Percentiles rank a stretch among this genome's conserved stretches.
Evolutionary conservation across 2,329 filamentous ascomycete species (phyloP).

Genomic region (Pleomassaria siparia): DNA sequence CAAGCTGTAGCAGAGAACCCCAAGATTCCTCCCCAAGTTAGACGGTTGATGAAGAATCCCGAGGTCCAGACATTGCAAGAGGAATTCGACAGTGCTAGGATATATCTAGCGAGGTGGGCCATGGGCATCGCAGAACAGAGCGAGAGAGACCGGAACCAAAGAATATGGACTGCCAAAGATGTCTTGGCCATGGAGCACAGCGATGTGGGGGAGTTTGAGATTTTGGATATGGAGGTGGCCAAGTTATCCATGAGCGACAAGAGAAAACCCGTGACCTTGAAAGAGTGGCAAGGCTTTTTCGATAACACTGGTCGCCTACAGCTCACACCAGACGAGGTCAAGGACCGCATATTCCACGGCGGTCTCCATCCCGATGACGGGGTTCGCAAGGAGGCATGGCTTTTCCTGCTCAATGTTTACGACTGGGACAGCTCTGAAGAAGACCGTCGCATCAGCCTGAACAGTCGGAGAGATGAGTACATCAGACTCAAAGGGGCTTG

Average conservation of each 20-base stretch:
- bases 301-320: constrained; percentile 75
- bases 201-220: constrained; percentile 92
- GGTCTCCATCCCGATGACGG: constrained; percentile 87
- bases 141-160: constrained; percentile 78
- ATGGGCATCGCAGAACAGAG: constrained; percentile 99
- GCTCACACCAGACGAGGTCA: constrained; percentile 86
- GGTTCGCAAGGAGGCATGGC: constrained; percentile 93
- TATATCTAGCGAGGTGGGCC: constrained; percentile 95
- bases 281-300: constrained; percentile 93
- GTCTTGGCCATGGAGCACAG: constrained; percentile 93
- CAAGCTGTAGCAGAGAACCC: constrained; percentile 91
- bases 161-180: constrained; percentile 92
- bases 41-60: constrained; percentile 81
- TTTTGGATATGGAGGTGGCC: constrained; percentile 77
- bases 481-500: constrained; percentile 89
- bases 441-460: constrained; percentile 79
- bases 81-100: constrained; percentile 92
- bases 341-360: constrained; percentile 95
- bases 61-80: constrained; percentile 95
- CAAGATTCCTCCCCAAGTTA: constrained; percentile 84
- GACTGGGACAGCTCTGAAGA: constrained; percentile 89
- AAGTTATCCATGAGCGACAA: constrained; percentile 74
- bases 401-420: constrained; percentile 88
- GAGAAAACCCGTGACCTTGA: constrained; percentile 73
- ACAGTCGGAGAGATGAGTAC: constrained; percentile 88